Conservation (phyloP, 805 yeast species). For the Priceomyces melissophilus region DNA sequence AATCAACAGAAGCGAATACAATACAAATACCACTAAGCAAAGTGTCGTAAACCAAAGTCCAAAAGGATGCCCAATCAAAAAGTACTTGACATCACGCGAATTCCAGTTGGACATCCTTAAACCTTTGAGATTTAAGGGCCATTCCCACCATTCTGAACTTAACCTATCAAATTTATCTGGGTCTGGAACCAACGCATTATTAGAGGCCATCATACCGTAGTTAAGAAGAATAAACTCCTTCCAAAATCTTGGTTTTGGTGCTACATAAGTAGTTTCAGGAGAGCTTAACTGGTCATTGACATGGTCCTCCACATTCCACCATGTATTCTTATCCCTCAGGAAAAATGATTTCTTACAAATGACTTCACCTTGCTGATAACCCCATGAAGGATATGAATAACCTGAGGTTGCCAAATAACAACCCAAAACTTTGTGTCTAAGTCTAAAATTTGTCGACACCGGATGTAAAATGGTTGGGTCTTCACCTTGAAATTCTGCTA, state of each 20-base stretch:
- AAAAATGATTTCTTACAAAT: slow-evolving; percentile 57
- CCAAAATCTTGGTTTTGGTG: slow-evolving; percentile 51
- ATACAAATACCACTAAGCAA: slow-evolving; percentile 17
- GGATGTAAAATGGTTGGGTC: slow-evolving; percentile 58
- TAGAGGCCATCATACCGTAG: slow-evolving; percentile 85
- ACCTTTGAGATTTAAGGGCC: slow-evolving; percentile 80
- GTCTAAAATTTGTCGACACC: slow-evolving; percentile 69
- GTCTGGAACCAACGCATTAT: slow-evolving; percentile 79
- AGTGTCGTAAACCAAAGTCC: slow-evolving; percentile 58
- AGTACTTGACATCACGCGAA: slow-evolving; percentile 55
- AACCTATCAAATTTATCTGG: slow-evolving; percentile 67
- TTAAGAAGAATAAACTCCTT: slow-evolving; percentile 73
- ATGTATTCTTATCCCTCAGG: slow-evolving; percentile 56
- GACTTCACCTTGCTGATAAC: slow-evolving; percentile 79
- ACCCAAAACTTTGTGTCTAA: slow-evolving; percentile 58
- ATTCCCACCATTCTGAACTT: slow-evolving; percentile 78
- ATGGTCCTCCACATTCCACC: slow-evolving; percentile 83
- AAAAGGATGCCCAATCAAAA: slow-evolving; percentile 72
- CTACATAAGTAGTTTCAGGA: slow-evolving; percentile 29
- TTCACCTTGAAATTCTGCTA: slow-evolving; percentile 45
- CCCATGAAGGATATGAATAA: slow-evolving; percentile 71
- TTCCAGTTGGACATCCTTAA: slow-evolving; percentile 76
- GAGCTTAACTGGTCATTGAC: slow-evolving; percentile 43
- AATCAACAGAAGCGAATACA: slow-evolving; percentile 15
- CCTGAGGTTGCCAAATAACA: slow-evolving; percentile 81